These are phyloP conservation scores for Pseudogymnoascus sp. DNA, from an alignment of 2,329 filamentous ascomycete species.

Conservation along the genomic window DNA sequence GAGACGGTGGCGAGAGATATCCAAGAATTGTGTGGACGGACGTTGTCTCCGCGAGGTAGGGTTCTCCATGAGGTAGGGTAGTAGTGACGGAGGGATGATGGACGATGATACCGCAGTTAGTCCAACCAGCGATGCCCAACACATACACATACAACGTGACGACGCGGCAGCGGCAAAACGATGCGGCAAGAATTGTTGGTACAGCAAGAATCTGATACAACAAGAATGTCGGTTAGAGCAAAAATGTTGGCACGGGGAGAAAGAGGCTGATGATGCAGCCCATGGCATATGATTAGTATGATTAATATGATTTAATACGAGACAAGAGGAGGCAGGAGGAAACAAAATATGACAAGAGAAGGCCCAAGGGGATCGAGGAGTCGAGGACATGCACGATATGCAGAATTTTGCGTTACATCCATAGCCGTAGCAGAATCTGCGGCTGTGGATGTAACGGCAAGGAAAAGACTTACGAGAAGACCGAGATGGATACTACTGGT, in stretches of 20 bases:
- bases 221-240: background rate
- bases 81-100: background rate
- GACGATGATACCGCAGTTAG: background rate
- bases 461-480: background rate
- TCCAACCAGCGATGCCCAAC: background rate
- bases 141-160: background rate
- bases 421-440: background rate
- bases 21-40: background rate
- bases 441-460: background rate
- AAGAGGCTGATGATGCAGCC: background rate
- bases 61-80: background rate
- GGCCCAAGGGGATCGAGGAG: background rate
- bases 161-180: background rate
- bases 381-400: background rate
- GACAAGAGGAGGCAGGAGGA: background rate
- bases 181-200: background rate
- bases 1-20: background rate
- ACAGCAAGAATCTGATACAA: background rate
- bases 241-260: background rate
- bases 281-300: background rate
- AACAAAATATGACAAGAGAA: background rate
- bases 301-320: background rate
- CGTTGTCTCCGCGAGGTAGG: background rate
- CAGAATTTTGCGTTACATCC: background rate
- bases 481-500: background rate